Evolutionary conservation across 768 basidiomycete genomes (phyloP).

Genomic region (Mycena belliarum): DNA sequence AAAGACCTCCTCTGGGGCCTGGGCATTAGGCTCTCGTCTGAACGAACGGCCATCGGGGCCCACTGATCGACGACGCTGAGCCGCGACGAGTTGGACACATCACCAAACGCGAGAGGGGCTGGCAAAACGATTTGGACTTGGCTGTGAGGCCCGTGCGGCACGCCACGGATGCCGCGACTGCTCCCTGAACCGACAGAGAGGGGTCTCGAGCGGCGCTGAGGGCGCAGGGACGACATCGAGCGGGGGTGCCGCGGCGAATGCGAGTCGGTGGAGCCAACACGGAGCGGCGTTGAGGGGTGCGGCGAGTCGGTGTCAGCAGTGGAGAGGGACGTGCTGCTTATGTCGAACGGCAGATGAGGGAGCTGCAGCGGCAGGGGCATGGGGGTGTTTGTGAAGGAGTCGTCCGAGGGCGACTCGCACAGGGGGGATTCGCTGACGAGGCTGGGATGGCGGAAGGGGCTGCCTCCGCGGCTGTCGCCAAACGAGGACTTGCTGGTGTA

Average conservation of each 20-base stretch:
- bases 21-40: slow-evolving; percentile 12
- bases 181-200: slow-evolving; percentile 40
- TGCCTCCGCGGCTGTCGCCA: slow-evolving; percentile 15
- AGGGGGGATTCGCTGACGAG: slow-evolving; percentile 18
- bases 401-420: slow-evolving; percentile 11
- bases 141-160: slow-evolving; percentile 62
- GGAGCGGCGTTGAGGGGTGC: not conserved
- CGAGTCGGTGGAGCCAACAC: slow-evolving; percentile 7
- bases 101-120: slow-evolving; percentile 53
- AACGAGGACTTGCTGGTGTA: slow-evolving; percentile 36
- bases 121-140: slow-evolving; percentile 71
- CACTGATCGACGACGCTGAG: slow-evolving; percentile 38
- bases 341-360: slow-evolving; percentile 28
- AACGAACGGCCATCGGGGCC: slow-evolving; percentile 27
- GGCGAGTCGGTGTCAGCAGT: slow-evolving; percentile 18
- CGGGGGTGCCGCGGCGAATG: slow-evolving; percentile 7
- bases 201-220: slow-evolving; percentile 32
- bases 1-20: slow-evolving; percentile 8
- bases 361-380: slow-evolving; percentile 22
- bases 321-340: slow-evolving; percentile 26
- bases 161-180: slow-evolving; percentile 45
- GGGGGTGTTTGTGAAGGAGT: slow-evolving; percentile 14
- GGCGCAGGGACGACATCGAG: slow-evolving; percentile 15
- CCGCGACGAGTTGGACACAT: slow-evolving; percentile 26
- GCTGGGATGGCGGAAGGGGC: slow-evolving; percentile 21